Evolutionary conservation across 2,329 filamentous ascomycete genomes (phyloP).

Genomic region (Decorospora gaudefroyi): DNA sequence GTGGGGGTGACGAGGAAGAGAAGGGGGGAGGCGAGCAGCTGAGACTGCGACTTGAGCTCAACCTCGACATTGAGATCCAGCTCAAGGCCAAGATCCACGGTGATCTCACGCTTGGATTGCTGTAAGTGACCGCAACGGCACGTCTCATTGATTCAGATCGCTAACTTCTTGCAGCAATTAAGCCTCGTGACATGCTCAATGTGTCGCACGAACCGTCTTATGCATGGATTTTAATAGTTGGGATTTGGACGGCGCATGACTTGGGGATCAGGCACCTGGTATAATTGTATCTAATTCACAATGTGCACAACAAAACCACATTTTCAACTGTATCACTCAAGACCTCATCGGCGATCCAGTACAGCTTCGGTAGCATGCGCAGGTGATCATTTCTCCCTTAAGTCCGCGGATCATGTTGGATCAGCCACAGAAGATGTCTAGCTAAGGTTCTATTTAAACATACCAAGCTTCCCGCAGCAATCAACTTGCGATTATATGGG

Average conservation of each 20-base stretch:
- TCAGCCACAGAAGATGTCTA: no score
- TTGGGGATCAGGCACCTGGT: conserved; percentile 25
- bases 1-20: conserved; percentile 41
- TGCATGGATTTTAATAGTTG: conserved; percentile 10
- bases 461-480: no score
- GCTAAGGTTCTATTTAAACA: no score
- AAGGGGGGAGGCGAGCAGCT: conserved; percentile 56
- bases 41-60: conserved; percentile 62
- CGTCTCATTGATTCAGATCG: not conserved
- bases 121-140: conserved; percentile 46
- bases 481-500: no score
- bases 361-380: no score
- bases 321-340: not conserved
- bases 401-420: no score
- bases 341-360: no score
- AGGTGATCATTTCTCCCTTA: no score
- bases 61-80: conserved; percentile 66
- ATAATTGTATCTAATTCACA: conserved; percentile 28
- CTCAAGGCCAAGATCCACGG: conserved; percentile 68
- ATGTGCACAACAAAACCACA: conserved; percentile 24
- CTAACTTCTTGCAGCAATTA: conserved; percentile 41
- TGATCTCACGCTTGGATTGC: conserved; percentile 63
- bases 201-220: conserved; percentile 25
- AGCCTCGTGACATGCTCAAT: conserved; percentile 19
- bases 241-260: conserved; percentile 33